A percentile compares a stretch with the other conserved stretches of the same genome.
These are phyloP conservation scores for Malus hybrid DNA, from an alignment of 331 rosid species.

Conservation along the genomic window DNA sequence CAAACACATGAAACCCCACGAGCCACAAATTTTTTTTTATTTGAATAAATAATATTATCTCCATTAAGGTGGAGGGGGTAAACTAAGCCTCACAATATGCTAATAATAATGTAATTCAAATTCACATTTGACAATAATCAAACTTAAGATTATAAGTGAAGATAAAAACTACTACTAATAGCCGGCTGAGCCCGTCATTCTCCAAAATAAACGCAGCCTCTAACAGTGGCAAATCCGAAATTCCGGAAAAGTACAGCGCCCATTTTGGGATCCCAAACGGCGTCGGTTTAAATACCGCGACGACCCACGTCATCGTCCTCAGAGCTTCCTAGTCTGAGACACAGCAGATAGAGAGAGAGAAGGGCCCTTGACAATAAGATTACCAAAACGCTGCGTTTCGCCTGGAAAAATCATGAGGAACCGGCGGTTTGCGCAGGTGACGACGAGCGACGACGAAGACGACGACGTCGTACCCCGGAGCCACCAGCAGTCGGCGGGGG, in stretches of 20 bases:
- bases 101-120: too few relatives aligned
- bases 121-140: accelerated
- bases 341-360: background rate
- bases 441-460: slow-evolving; percentile 80
- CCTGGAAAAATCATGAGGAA: slow-evolving; percentile 42
- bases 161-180: accelerated
- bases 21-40: too few relatives aligned
- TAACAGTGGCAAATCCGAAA: slow-evolving; percentile 8
- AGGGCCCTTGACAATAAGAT: background rate
- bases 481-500: slow-evolving; percentile 8
- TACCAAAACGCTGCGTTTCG: slow-evolving; percentile 7
- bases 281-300: background rate
- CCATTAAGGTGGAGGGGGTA: accelerated
- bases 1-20: background rate
- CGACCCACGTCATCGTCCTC: background rate
- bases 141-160: too few relatives aligned
- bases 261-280: background rate
- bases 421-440: slow-evolving; percentile 62
- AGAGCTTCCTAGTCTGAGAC: background rate
- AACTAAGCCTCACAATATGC: accelerated
- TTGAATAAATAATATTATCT: too few relatives aligned
- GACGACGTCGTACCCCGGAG: slow-evolving; percentile 36
- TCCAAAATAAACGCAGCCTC: background rate
- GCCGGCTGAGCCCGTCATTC: background rate
- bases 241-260: background rate